A percentile compares a stretch with the other conserved stretches of the same genome.
phyloP scores from a whole-genome alignment of 352 stramenopile genomes.

The Phytophthora ohioensis region DNA sequence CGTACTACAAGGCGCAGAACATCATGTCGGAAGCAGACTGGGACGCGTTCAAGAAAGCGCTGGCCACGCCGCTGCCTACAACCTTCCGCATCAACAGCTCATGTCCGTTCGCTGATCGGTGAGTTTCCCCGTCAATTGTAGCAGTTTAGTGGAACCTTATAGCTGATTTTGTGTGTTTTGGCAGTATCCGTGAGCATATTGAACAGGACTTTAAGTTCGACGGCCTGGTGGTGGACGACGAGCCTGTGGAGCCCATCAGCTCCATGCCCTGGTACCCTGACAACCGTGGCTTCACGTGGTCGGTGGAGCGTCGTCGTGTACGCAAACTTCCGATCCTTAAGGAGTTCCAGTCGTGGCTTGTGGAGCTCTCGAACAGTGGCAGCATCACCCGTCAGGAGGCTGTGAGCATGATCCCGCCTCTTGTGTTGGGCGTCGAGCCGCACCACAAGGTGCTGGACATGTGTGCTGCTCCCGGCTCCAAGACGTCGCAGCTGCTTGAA shows the following conservation, averaged over 20 bases:
- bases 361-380: conserved; percentile 93
- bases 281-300: conserved; percentile 91
- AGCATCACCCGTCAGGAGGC: conserved; percentile 98
- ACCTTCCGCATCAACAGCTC: conserved; percentile 95
- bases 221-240: conserved; percentile 79
- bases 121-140: conserved; percentile 11
- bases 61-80: conserved; percentile 91
- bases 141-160: background rate
- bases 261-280: conserved; percentile 92
- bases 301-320: conserved; percentile 88
- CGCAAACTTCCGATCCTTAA: conserved; percentile 93
- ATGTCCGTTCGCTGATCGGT: conserved; percentile 85
- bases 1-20: conserved; percentile 90
- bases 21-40: conserved; percentile 89
- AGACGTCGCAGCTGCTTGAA: conserved; percentile 99
- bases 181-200: conserved; percentile 88
- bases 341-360: conserved; percentile 97
- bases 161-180: conserved; percentile 9
- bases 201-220: conserved; percentile 89
- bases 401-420: conserved; percentile 99
- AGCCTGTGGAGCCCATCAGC: conserved; percentile 85
- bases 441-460: conserved; percentile 97
- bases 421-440: conserved; percentile 95
- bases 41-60: conserved; percentile 89
- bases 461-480: conserved; percentile 98